Base-by-base conservation (phyloP, 768 basidiomycete species). In the Lentinula aciculospora region DNA sequence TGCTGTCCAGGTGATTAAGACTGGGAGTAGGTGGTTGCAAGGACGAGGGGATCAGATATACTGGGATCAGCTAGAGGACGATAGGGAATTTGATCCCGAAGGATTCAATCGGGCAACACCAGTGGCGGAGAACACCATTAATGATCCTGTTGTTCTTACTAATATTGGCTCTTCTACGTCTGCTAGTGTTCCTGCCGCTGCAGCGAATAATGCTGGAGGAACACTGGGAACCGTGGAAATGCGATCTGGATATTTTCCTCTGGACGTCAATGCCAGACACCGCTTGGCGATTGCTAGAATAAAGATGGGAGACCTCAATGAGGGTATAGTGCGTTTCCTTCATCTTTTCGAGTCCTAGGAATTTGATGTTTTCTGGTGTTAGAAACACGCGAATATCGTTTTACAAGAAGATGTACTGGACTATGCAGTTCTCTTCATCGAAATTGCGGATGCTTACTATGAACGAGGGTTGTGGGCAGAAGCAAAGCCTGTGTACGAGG, bases 21-120 rank as follows among this genome's bases (percentile, higher is more conserved):
- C 75, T 53, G 95, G 94, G 1, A 87, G 82, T 51, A 74, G 96
- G 56, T 98, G 96, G 96, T 69, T 98, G n/a, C 92, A 98, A 68
- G 92, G 92, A 0, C 75, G 96, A 31, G 74, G 72, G 31, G 74
- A 81, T 46, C 86, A 89, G 66, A 77, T 75, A 55, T 85, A 86
- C 58, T 98, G 94, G 94, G 90, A 94, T 62, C 68, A 79, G 21
- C 81, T 85, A 55, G 81, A 81, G 29, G 95, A 99, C 67, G 96
- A 99, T 66, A 76, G 94, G 49, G 96, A 99, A 70, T 99, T 82
- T 65, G 92, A 94, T 65, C 44, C 31, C 12, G 56, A 57, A 48
- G 44, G 45, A 21, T 28, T 59, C 57, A 34, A 46, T 21, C 56
- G 60, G 13, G 62, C 54, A 21, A 55, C 45, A 4, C 21, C 23